These are phyloP conservation scores for Mycena rosella DNA, from an alignment of 768 basidiomycete genomes.

Conservation along the genomic window DNA sequence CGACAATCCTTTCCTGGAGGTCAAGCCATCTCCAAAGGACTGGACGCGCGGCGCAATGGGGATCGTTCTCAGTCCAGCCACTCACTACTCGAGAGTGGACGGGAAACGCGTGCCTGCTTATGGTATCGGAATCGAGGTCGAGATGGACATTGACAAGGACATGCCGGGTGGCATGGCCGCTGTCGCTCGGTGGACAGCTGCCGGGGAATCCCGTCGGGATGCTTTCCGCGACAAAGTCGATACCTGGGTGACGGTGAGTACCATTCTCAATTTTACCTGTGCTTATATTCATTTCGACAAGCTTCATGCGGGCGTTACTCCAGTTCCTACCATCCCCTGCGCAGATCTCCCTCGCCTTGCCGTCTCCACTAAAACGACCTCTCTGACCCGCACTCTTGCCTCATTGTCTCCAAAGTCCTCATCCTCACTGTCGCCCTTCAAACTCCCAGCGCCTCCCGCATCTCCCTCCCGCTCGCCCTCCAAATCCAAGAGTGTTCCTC, in stretches of 20 bases:
- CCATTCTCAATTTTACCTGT: neutral
- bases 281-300: conserved; percentile 44
- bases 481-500: conserved; percentile 53
- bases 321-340: conserved; percentile 71
- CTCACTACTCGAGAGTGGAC: conserved; percentile 75
- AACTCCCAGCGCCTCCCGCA: conserved; percentile 54
- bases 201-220: conserved; percentile 69
- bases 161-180: conserved; percentile 90
- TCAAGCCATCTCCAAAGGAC: conserved; percentile 61
- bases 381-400: conserved; percentile 77
- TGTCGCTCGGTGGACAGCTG: conserved; percentile 89
- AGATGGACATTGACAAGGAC: conserved; percentile 86
- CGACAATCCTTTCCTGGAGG: conserved; percentile 78
- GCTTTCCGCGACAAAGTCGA: conserved; percentile 71
- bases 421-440: conserved; percentile 57
- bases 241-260: conserved; percentile 72
- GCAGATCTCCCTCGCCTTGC: conserved; percentile 75
- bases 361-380: conserved; percentile 67
- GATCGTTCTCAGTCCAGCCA: conserved; percentile 77
- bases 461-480: conserved; percentile 55
- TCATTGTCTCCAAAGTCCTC: conserved; percentile 79
- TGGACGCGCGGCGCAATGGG: conserved; percentile 90
- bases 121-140: conserved; percentile 89
- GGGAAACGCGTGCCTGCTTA: conserved; percentile 82
- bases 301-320: conserved; percentile 60